phyloP scores from a whole-genome alignment of 177 flowering plant species.

The Telopea speciosissima region DNA sequence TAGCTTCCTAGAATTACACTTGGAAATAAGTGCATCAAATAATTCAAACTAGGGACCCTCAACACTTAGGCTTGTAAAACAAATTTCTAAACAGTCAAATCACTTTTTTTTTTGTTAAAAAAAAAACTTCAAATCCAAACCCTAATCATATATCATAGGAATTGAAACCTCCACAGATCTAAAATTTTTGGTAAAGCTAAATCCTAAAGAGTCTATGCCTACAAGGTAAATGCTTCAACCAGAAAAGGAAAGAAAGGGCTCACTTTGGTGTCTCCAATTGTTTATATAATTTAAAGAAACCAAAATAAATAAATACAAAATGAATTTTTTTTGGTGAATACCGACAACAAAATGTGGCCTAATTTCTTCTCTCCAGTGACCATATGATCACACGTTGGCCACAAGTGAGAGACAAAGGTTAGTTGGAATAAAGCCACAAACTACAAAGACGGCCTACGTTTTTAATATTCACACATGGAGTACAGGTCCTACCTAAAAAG shows the following conservation, averaged over 20 bases:
- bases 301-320: too few relatives aligned
- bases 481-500: not conserved
- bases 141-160: too few relatives aligned
- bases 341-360: too few relatives aligned
- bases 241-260: too few relatives aligned
- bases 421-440: not conserved
- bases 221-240: too few relatives aligned
- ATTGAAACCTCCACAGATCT: too few relatives aligned
- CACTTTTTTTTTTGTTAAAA: not conserved
- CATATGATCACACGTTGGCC: not conserved
- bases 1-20: not conserved
- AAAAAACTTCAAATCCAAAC: too few relatives aligned
- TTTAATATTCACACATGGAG: not conserved
- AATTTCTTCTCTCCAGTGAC: too few relatives aligned
- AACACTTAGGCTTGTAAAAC: not conserved
- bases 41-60: not conserved
- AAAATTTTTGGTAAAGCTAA: too few relatives aligned
- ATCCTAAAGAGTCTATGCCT: too few relatives aligned
- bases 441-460: not conserved
- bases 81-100: not conserved
- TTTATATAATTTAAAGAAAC: not conserved
- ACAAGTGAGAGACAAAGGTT: not conserved
- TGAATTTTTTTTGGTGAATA: not conserved
- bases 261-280: too few relatives aligned
- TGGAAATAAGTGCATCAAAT: not conserved